Evolutionary conservation across 2,329 filamentous ascomycete species (phyloP), one percentile per base, ranked within the genome.

Genomic region (Paracamarosporium sp.): DNA sequence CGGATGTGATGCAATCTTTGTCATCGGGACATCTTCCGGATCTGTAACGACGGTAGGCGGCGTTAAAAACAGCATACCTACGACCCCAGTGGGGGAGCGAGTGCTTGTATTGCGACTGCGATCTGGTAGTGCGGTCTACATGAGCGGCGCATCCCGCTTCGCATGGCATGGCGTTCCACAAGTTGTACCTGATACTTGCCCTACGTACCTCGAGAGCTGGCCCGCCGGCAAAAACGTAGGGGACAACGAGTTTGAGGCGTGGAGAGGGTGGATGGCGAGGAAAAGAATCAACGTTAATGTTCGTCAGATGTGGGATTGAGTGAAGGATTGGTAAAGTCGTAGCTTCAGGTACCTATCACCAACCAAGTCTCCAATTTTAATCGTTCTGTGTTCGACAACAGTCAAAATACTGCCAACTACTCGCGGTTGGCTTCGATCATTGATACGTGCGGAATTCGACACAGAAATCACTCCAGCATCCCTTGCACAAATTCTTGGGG

Each of bases 101-200:
- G 61, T 56, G 20, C 62, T 58, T 28, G 58, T 36, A 20, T 50
- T 76, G 1, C 57, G 73, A 22, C 80, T 98, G 35, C 84, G 88
- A 24, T 96, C 92, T 0, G 94, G 95, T 0, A 94, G 97, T 79
- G 92, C 88, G 0, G 87, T 98, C 1, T 93, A 96, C 71, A 98
- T 99, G 94, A 88, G 86, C 48, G 85, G 90, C 20, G 82, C 87
- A 56, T 90, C 91, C 4, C 84, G 95, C 41, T 96, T 92, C 77
- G 93, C 94, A 2, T 98, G 94, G 94, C 95, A 98, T 78, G 93
- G 91, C 12, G 93, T 98, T 12, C 93, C 95, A 5, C 95, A 93
- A 74, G 89, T 98, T 12, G 71, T 97, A 33, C 84, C 87, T 45
- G 86, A 80, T 1, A 96, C 92, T 0, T 98, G 93, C 76, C 94